phyloP scores from a whole-genome alignment of 2,329 filamentous ascomycete species.

The Trichoderma citrinoviride region DNA sequence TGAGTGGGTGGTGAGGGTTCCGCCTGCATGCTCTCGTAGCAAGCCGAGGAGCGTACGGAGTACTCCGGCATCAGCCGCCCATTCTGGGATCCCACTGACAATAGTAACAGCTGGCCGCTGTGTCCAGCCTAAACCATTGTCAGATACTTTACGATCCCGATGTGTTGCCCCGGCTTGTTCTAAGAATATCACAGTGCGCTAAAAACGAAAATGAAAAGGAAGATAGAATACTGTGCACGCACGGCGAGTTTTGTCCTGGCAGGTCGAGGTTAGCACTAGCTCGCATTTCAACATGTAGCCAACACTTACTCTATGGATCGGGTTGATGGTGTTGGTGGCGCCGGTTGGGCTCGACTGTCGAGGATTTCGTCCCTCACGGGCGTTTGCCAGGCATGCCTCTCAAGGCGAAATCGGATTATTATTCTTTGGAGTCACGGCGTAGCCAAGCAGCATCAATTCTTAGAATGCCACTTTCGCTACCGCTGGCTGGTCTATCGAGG shows the following conservation, averaged over 20 bases:
- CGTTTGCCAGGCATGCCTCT: neutral
- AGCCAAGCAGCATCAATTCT: neutral
- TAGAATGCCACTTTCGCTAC: neutral
- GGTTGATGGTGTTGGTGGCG: slow-evolving; percentile 7
- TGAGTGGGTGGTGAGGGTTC: slow-evolving; percentile 10
- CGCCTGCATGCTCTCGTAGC: slow-evolving; percentile 1
- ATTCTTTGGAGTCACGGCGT: neutral
- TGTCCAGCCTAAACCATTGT: slow-evolving; percentile 19
- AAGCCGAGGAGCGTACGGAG: slow-evolving; percentile 8
- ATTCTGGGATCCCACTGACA: slow-evolving; percentile 19
- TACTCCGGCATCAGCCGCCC: slow-evolving; percentile 7
- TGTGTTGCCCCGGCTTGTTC: slow-evolving; percentile 14
- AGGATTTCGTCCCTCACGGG: neutral
- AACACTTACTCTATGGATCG: neutral
- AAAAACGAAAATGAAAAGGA: neutral
- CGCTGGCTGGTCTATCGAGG: neutral
- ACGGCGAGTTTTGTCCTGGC: slow-evolving; percentile 5
- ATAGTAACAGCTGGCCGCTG: slow-evolving; percentile 17
- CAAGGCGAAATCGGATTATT: neutral
- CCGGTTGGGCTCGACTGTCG: neutral
- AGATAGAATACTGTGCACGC: neutral
- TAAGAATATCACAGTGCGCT: neutral
- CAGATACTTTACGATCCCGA: neutral
- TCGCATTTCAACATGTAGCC: neutral
- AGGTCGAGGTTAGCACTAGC: neutral